Evolutionary conservation across 306 rosid species (phyloP).

Genomic region (Vigna mungo): DNA sequence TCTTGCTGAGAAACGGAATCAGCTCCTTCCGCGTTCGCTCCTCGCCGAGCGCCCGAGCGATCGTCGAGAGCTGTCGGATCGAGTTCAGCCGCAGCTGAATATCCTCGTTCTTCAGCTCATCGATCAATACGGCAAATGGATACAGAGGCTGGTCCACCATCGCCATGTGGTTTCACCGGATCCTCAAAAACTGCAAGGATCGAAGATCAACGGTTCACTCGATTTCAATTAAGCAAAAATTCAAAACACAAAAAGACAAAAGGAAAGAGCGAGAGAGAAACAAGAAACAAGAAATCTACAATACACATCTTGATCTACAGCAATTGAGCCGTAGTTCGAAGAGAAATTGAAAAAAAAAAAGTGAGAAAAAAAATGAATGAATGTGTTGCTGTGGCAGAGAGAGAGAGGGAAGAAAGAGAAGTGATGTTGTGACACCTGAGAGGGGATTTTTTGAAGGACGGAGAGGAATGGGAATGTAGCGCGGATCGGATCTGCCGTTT

Average conservation of each 20-base stretch:
- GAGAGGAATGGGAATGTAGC: constrained; percentile 39
- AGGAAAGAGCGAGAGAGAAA: neutral
- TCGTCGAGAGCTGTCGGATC: constrained; percentile 91
- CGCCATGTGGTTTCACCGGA: constrained; percentile 66
- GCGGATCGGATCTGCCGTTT: constrained; percentile 47
- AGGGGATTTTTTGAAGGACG: neutral
- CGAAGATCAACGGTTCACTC: constrained; percentile 22
- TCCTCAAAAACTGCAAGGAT: constrained; percentile 36
- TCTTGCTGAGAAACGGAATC: constrained; percentile 92
- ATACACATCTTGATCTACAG: constrained; percentile 44
- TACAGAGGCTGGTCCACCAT: constrained; percentile 87
- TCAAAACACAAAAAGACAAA: constrained; percentile 8
- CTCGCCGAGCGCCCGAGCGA: constrained; percentile 95
- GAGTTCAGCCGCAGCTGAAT: constrained; percentile 93
- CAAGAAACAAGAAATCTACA: constrained; percentile 11
- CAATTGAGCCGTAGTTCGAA: neutral
- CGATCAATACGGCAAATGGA: constrained; percentile 94
- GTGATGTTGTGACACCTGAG: constrained; percentile 43
- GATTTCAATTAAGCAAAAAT: neutral
- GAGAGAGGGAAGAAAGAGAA: constrained; percentile 16
- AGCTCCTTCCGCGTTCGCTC: constrained; percentile 95
- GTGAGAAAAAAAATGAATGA: neutral
- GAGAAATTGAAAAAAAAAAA: constrained; percentile 12
- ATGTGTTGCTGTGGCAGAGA: neutral
- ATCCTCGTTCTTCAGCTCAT: constrained; percentile 94